Evolutionary conservation across 768 basidiomycete species (phyloP).

Genomic region (Ephemerocybe angulata): DNA sequence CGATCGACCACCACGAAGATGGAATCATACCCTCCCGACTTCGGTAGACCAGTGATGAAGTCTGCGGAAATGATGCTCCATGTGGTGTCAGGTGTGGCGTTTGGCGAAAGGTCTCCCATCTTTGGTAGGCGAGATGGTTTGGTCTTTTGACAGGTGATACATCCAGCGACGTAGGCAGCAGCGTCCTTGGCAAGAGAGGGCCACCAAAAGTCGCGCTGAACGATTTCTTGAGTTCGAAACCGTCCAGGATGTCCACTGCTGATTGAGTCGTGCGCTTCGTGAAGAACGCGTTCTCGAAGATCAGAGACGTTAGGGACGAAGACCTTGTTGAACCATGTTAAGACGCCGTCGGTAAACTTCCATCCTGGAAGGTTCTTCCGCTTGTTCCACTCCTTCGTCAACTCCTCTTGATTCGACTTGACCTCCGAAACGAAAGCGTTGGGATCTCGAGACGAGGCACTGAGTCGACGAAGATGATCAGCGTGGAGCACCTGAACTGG

Average conservation of each 20-base stretch:
- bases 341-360: conserved; percentile 1
- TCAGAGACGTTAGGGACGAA: conserved; percentile 12
- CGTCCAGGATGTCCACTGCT: conserved; percentile 32
- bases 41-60: conserved; percentile 31
- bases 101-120: conserved; percentile 17
- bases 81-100: conserved; percentile 21
- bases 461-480: conserved; percentile 4
- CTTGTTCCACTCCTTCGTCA: not conserved
- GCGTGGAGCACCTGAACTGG: conserved; percentile 10
- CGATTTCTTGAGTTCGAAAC: conserved; percentile 25
- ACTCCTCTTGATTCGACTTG: no score
- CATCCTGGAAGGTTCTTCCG: conserved; percentile 2
- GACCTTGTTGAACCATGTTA: conserved; percentile 10
- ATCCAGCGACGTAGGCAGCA: conserved; percentile 12
- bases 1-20: conserved; percentile 14
- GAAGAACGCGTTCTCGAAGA: conserved; percentile 1
- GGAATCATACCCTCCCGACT: conserved; percentile 24
- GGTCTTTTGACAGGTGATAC: conserved; percentile 28
- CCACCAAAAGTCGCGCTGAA: conserved; percentile 27
- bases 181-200: not conserved
- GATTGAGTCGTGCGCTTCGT: conserved; percentile 10
- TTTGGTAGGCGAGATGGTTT: conserved; percentile 28
- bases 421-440: conserved; percentile 4
- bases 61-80: conserved; percentile 17
- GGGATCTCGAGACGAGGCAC: not conserved